Conservation (phyloP, 768 basidiomycete species). For the Podaxis sp. region DNA sequence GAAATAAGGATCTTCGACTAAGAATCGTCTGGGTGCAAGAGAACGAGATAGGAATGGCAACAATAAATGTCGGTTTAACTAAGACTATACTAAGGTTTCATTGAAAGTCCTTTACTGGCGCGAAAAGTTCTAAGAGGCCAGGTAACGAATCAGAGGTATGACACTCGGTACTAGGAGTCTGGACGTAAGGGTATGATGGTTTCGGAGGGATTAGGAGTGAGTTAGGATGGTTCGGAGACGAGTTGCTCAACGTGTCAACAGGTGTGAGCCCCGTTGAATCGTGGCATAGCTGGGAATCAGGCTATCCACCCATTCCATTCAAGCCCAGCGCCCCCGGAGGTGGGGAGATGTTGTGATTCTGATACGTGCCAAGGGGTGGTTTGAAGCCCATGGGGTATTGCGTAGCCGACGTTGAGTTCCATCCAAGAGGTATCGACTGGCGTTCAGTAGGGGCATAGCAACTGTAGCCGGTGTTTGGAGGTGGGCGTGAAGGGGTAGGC, state of each 20-base stretch:
- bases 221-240: neutral
- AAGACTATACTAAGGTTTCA: neutral
- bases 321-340: neutral
- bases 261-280: neutral
- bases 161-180: neutral
- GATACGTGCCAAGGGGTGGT: neutral
- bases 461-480: neutral
- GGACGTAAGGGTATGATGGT: neutral
- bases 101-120: neutral
- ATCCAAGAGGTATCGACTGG: neutral
- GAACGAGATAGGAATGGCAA: neutral
- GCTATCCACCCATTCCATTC: neutral
- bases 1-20: neutral
- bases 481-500: neutral
- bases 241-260: neutral
- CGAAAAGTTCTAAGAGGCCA: neutral
- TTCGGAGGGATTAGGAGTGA: neutral
- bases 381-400: neutral
- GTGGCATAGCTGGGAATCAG: neutral
- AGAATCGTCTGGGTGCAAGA: neutral
- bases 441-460: neutral
- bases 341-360: neutral
- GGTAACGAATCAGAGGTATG: neutral
- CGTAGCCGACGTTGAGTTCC: slow-evolving; percentile 23
- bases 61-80: neutral